Conservation (phyloP, 345 rosid species). For the Rubroshorea leprosula region DNA sequence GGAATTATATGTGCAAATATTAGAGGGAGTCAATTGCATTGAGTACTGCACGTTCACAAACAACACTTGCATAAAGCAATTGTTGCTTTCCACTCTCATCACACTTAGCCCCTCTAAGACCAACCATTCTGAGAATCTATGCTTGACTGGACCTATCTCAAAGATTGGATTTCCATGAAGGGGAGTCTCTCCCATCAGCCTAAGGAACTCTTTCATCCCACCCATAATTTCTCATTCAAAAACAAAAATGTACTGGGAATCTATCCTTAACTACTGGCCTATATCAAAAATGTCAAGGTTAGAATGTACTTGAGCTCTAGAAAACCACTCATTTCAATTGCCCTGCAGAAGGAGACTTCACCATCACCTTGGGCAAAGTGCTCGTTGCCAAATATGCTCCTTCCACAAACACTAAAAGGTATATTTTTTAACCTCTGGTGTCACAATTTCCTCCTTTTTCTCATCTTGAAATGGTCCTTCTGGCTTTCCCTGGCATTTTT, state of each 20-base stretch:
- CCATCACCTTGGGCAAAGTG: conserved; percentile 97
- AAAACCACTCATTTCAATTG: conserved; percentile 87
- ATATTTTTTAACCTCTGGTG: conserved; percentile 78
- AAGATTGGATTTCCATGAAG: conserved; percentile 90
- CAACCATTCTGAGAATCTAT: conserved; percentile 87
- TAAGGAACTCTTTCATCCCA: conserved; percentile 87
- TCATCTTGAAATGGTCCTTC: conserved; percentile 83
- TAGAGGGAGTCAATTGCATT: conserved; percentile 82
- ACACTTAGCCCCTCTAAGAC: conserved; percentile 86
- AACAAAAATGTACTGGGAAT: too few relatives aligned
- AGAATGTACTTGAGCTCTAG: conserved; percentile 74
- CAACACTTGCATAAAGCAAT: conserved; percentile 75
- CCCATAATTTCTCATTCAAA: conserved; percentile 81
- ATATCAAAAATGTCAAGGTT: too few relatives aligned
- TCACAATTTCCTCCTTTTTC: conserved; percentile 98
- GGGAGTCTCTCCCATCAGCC: conserved; percentile 86
- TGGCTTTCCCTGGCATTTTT: conserved; percentile 63
- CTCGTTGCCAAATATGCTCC: conserved; percentile 94
- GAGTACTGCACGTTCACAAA: conserved; percentile 79
- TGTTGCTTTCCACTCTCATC: conserved; percentile 83
- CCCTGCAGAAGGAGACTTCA: conserved; percentile 88
- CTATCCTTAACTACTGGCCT: too few relatives aligned
- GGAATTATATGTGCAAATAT: not conserved
- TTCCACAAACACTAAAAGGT: conserved; percentile 81
- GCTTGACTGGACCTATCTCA: conserved; percentile 88